Evolutionary conservation across 1,284 basidiomycete genomes (phyloP), one percentile per base, ranked within the genome.

Genomic region (Marasmius fiardii): DNA sequence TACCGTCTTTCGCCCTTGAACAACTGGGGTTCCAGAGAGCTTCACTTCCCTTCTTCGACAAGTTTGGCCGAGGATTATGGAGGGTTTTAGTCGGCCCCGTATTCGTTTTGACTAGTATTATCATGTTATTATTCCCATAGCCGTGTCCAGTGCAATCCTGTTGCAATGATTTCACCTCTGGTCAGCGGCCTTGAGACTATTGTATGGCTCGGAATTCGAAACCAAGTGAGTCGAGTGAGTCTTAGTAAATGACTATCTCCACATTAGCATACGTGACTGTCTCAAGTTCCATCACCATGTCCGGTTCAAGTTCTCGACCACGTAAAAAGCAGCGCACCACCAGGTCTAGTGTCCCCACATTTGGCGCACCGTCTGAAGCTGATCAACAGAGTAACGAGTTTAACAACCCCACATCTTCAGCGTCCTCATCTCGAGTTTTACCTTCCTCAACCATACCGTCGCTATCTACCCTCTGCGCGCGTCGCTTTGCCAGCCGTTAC

Each of bases 401-500:
- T 4, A 57, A 70, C 31, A 71, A 71, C 16, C 76, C 80, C 1
- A 79, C 82, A 0, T 80, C 83, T 3, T 74, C 79, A 16, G 77
- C 77, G 1, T 71, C 78, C 49, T 85, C 83, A 3, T 74, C 67
- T 14, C 77, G 85, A 4, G 54, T 44, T 14, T 55, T 79, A 20
- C 68, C 70, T 2, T 60, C 56, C 12, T 63, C 61, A 7, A 59
- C 62, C 16, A 61, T 81, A 8, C 78, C 78, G 0, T 60, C 80
- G 0, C 67, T 87, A n/a, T 67, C 74, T 3, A 71, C 72, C 0
- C 61, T 85, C 23, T 85, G 81, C 60, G 74, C 77, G 6, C 76
- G 78, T 18, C 65, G 73, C 3, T 85, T 88, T 60, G 81, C 77
- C n/a, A 61, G 68, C 0, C 71, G 77, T 56, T 69, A 83, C 52